Evolutionary conservation across 169 alveolate species (phyloP), one percentile per base, ranked within the genome.

Genomic region (Cryptosporidium sp.): DNA sequence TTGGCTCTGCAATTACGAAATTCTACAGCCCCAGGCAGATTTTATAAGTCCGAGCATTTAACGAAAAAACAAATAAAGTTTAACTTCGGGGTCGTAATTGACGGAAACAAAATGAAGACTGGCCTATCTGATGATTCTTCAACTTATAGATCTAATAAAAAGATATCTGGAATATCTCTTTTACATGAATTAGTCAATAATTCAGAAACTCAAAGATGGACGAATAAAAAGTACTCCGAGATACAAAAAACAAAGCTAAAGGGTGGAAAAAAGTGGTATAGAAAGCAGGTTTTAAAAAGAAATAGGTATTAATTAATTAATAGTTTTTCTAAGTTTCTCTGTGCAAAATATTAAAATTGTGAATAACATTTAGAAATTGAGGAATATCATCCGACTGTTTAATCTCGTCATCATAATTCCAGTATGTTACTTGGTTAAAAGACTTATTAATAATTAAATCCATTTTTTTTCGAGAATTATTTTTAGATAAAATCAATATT

Each of bases 181-280:
- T 2, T 80, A 26, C 89, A 80, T 7, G 75, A 62, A 9, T 62
- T 80, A 58, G 3, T 80, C 12, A 60, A 70, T 18, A 75, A 80
- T 80, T 58, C 89, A 16, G 42, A 60, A 39, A 80, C 89, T 0
- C 89, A 80, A 80, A 80, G 45, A 37, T 80, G 89, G 89, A 73
- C 80, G n/a, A 80, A 80, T 80, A 80, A 62, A 51, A 80, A 65
- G 39, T 80, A 80, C 44, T 26, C 7, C 4, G 89, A 80, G 62
- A 80, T 80, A 62, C 89, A 80, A 5, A 80, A 45, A 10, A 12
- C 35, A 10, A 80, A 42, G 37, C 3, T 45, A 1, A 80, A 80
- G 33, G 89, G 89, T 10, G 89, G 52, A 16, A 80, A 62, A 45
- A 80, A 80, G 45, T 80, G 89, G 89, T 80, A 80, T 80, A 44